Percentiles rank a stretch among this genome's conserved stretches.
These are phyloP conservation scores for Boeremia lycopersici DNA, from an alignment of 2,329 filamentous ascomycete genomes.

Conservation along the genomic window DNA sequence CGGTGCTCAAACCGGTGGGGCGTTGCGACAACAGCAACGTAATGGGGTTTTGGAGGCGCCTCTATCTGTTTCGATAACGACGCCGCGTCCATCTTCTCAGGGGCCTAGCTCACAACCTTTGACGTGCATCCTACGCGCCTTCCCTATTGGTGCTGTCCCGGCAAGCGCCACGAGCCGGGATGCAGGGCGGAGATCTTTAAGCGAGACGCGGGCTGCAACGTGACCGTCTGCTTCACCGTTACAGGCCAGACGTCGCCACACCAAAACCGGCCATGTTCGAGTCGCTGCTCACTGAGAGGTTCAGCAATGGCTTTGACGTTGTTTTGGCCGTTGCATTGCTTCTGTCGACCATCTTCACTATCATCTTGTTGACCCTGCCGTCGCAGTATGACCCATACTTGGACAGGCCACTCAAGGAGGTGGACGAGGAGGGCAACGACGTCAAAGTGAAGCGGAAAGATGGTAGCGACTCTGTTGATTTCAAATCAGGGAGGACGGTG, in stretches of 20 bases:
- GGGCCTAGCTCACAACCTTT: conserved; percentile 15
- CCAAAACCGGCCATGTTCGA: conserved; percentile 36
- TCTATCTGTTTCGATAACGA: conserved; percentile 30
- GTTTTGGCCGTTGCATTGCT: conserved; percentile 49
- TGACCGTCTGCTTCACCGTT: conserved; percentile 17
- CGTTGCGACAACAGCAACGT: conserved; percentile 11
- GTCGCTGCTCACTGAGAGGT: conserved; percentile 33
- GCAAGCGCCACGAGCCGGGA: conserved; percentile 9
- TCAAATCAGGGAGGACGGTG: conserved; percentile 58
- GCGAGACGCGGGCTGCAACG: conserved; percentile 20
- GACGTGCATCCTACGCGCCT: conserved; percentile 17
- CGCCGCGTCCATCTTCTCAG: conserved; percentile 13
- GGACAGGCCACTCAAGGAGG: conserved; percentile 30
- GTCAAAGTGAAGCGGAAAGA: conserved; percentile 27
- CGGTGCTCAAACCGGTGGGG: conserved; percentile 17
- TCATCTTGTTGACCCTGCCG: conserved; percentile 60
- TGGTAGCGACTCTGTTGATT: conserved; percentile 26
- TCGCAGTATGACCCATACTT: conserved; percentile 56
- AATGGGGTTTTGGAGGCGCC: conserved; percentile 15
- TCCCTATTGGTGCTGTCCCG: conserved; percentile 17
- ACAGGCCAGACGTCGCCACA: conserved; percentile 23
- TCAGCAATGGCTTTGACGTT: conserved; percentile 42
- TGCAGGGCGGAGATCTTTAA: conserved; percentile 12
- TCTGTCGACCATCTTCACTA: conserved; percentile 55
- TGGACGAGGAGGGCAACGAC: conserved; percentile 35